Evolutionary conservation across 2,329 filamentous ascomycete genomes (phyloP), one percentile per base, ranked within the genome.

Genomic region (Aspergillus sp.): DNA sequence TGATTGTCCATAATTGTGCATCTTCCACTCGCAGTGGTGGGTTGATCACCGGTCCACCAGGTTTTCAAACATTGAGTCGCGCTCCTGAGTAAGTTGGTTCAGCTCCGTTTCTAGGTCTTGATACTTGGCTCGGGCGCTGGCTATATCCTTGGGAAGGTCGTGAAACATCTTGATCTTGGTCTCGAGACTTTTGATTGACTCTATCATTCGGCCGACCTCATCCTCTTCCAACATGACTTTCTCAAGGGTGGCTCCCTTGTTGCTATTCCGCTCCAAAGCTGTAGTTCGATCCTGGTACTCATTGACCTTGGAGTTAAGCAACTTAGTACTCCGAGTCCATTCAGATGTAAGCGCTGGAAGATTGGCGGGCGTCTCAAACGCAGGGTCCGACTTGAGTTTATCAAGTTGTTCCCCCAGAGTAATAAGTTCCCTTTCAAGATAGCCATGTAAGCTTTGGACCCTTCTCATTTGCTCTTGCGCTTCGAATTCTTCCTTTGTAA

Each of bases 31-130:
- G 33, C 41, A 55, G 15, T 37, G 19, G 33, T 47, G 41, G 58
- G 40, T 41, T 24, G 57, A 51, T 52, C 51, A 54, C 47, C 19
- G 15, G 44, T 86, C 85, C 2, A 91, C 85, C 47, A 95, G 71
- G 2, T 81, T 83, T 69, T 93, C 91, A 70, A 96, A 96, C 54
- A 91, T 79, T 30, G 77, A 81, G 70, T 96, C 91, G 54, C 92
- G 83, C 64, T 82, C 80, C 62, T 80, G 80, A 27, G 82, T 86
- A 51, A 91, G 75, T 9, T 77, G 75, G 40, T 82, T 80, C 46
- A 96, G 77, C 67, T 91, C 85, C 2, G 78, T 76, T 59, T 89
- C 83, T 44, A 92, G 75, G 30, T 80, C 78, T 62, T 89, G 88
- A 27, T 96, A 80, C 70, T 90, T 86, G n/a, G 79, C 75, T 64